Conservation (phyloP, 257 asterid genomes). For the Solanum commersonii region DNA sequence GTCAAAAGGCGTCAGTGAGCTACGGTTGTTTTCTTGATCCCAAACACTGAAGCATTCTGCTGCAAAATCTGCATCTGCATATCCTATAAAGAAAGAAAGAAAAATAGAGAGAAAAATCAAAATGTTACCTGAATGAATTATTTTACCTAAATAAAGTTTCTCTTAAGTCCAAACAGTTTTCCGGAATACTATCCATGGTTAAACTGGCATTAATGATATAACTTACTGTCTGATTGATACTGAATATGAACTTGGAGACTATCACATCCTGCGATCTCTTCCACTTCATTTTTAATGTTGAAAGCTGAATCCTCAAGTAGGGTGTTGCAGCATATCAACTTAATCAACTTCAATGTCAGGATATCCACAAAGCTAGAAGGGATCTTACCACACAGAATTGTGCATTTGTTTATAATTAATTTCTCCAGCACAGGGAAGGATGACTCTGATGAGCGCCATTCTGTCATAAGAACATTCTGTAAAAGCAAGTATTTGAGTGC, state of each 20-base stretch:
- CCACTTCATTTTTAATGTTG: background rate
- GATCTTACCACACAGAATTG: background rate
- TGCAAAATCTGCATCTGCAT: background rate
- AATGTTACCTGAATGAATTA: background rate
- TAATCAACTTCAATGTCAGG: background rate
- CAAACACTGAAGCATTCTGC: background rate
- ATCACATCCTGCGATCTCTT: background rate
- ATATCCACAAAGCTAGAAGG: background rate
- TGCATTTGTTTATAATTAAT: background rate
- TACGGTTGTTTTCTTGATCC: background rate
- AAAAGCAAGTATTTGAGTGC: background rate
- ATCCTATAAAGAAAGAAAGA: background rate
- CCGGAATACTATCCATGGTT: background rate
- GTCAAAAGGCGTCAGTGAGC: background rate
- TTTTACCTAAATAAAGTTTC: background rate
- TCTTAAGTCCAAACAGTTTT: background rate
- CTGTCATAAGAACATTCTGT: background rate
- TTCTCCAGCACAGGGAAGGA: background rate
- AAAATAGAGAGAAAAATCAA: background rate
- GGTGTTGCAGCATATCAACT: background rate
- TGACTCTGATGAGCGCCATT: background rate
- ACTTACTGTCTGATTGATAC: background rate
- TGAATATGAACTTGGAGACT: background rate
- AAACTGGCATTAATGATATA: background rate
- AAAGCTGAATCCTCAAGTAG: background rate